These are phyloP conservation scores for Trichophyton rubrum DNA, from an alignment of 2,329 filamentous ascomycete species.

Conservation along the genomic window DNA sequence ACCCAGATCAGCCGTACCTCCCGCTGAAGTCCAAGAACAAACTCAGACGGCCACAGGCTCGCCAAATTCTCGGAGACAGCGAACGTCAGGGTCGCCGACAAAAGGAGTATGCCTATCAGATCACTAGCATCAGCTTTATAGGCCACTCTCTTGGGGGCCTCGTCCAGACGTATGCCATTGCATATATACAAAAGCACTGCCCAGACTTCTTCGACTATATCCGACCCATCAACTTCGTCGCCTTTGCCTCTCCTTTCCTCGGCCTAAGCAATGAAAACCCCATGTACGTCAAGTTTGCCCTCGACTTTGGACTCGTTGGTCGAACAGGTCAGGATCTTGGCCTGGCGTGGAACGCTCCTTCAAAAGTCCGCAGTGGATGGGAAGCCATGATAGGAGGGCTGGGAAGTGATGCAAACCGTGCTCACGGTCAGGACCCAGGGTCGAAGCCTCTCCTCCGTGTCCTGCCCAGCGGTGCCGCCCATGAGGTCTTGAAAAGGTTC, in stretches of 20 bases:
- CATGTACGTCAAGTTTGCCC: constrained; percentile 88
- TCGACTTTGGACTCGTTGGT: constrained; percentile 94
- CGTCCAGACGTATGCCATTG: constrained; percentile 85
- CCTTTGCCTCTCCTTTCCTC: constrained; percentile 74
- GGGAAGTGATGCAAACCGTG: constrained; percentile 46
- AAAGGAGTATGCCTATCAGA: constrained; percentile 52
- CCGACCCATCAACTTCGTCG: constrained; percentile 78
- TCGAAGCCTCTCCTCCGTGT: constrained; percentile 83
- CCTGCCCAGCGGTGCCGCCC: constrained; percentile 79
- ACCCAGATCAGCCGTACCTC: constrained; percentile 81
- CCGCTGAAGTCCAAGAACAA: constrained; percentile 40
- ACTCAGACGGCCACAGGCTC: constrained; percentile 35
- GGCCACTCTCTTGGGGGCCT: constrained; percentile 83
- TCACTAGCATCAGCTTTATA: constrained; percentile 91
- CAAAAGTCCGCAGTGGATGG: constrained; percentile 74
- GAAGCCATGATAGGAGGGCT: constrained; percentile 73
- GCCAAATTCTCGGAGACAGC: constrained; percentile 33
- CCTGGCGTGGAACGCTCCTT: constrained; percentile 84
- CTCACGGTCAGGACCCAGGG: constrained; percentile 54
- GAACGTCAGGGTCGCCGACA: constrained; percentile 10
- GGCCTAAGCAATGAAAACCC: constrained; percentile 96
- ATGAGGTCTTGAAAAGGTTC: constrained; percentile 75
- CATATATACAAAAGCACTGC: constrained; percentile 93
- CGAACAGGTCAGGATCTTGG: constrained; percentile 90
- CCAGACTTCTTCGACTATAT: constrained; percentile 81